Percentiles rank a stretch among this genome's conserved stretches.
Evolutionary conservation across 169 alveolate genomes (phyloP).

Genomic region (Plasmodium chabaudi): DNA sequence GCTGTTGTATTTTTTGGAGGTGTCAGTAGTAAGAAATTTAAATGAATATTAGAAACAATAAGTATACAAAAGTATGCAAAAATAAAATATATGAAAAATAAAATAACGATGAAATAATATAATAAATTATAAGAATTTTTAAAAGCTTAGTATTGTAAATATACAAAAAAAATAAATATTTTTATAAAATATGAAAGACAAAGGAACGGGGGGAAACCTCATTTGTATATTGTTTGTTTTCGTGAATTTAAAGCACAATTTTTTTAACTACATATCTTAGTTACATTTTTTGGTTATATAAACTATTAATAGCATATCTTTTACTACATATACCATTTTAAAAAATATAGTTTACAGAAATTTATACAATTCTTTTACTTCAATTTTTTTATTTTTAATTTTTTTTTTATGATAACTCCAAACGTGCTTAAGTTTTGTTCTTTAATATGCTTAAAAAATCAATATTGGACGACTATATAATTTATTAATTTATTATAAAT

Average conservation of each 20-base stretch:
- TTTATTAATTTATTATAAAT: too few relatives aligned
- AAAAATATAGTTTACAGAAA: too few relatives aligned
- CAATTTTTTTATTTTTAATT: conserved; percentile 4
- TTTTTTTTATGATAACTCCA: background rate
- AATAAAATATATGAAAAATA: conserved; percentile 29
- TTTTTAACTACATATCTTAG: too few relatives aligned
- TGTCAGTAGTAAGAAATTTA: conserved; percentile 22
- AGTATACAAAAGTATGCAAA: conserved; percentile 50
- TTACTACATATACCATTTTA: too few relatives aligned
- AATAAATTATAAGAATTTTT: conserved; percentile 38
- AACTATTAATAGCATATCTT: too few relatives aligned
- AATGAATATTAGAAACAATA: conserved; percentile 40
- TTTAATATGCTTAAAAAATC: too few relatives aligned
- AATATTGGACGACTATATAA: too few relatives aligned
- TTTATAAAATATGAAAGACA: background rate
- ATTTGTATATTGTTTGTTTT: too few relatives aligned
- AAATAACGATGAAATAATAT: conserved; percentile 29
- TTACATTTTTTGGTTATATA: too few relatives aligned
- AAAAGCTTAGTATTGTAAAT: background rate
- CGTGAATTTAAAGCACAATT: too few relatives aligned
- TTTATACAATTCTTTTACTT: too few relatives aligned
- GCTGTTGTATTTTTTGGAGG: conserved; percentile 6
- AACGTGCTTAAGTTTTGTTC: too few relatives aligned
- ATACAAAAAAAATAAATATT: background rate
- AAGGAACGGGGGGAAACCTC: background rate